Percentiles rank a stretch among this genome's conserved stretches.
Conservation (phyloP, 495 filamentous ascomycete species). For the Penicillium subrubescens region DNA sequence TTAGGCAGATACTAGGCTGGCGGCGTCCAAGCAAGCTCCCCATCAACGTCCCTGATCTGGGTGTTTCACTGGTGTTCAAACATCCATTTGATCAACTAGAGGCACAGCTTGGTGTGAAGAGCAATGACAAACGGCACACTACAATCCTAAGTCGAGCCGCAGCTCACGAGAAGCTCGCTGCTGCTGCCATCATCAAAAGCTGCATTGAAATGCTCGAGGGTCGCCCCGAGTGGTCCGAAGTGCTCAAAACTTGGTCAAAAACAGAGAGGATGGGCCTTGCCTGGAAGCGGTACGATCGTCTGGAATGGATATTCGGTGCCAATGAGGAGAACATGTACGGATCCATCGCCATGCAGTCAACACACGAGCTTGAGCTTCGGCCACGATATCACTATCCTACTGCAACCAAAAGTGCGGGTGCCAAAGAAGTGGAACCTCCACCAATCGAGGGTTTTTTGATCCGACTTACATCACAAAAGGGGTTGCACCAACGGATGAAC, state of each 20-base stretch:
- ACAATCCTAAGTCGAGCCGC: conserved; percentile 49
- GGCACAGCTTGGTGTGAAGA: conserved; percentile 36
- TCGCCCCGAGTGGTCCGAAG: conserved; percentile 62
- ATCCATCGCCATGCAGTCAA: conserved; percentile 69
- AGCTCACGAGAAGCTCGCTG: conserved; percentile 55
- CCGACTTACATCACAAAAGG: conserved; percentile 67
- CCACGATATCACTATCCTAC: conserved; percentile 72
- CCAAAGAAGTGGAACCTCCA: conserved; percentile 57
- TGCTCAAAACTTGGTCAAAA: conserved; percentile 61
- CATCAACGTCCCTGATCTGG: conserved; percentile 68
- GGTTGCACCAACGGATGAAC: conserved; percentile 59
- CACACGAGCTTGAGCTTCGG: conserved; percentile 73
- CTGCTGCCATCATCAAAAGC: conserved; percentile 55
- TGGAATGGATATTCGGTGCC: conserved; percentile 73
- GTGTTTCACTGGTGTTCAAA: conserved; percentile 61
- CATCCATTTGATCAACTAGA: conserved; percentile 65
- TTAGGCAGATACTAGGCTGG: conserved; percentile 63
- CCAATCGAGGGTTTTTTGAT: conserved; percentile 75
- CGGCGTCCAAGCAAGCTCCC: conserved; percentile 58
- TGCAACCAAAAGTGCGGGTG: conserved; percentile 38
- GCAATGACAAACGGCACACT: conserved; percentile 40
- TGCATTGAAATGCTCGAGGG: conserved; percentile 63
- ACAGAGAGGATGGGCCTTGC: conserved; percentile 69
- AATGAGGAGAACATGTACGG: conserved; percentile 78
- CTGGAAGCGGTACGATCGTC: conserved; percentile 75